Evolutionary conservation across 495 filamentous ascomycete species (phyloP), one percentile per base, ranked within the genome.

Genomic region (Aspergillus affinis): DNA sequence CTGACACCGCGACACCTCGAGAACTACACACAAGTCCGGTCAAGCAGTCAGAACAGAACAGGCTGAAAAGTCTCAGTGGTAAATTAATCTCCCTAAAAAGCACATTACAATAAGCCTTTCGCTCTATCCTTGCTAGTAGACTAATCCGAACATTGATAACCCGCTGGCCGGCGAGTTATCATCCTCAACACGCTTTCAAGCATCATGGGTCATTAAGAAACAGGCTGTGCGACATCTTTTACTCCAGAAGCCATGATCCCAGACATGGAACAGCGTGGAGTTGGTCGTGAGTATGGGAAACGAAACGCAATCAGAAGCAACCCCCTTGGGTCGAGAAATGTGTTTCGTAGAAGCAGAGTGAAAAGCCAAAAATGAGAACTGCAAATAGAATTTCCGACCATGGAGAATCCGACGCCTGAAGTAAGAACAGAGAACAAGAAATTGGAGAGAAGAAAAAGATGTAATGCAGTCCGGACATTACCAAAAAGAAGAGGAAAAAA

Each of bases 381-480:
- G 54, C 48, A 59, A 61, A 55, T 27, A 59, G 61, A 46, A 65
- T 59, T 62, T 57, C 60, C 55, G 60, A 63, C 66, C 62, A 45
- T 57, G 63, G 41, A 55, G 60, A 56, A 54, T 65, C 74, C 63
- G 73, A 73, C 69, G 66, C 72, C 73, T 54, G 64, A 55, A 63
- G 70, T 67, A 64, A 55, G 58, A 47, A 60, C 48, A 62, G 30
- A 51, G 64, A 59, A 68, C 64, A 64, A 70, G 64, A 64, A 75
- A 68, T 20, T 60, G 63, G 65, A 69, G 73, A 71, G 67, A 73
- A 75, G 73, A 73, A 71, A 61, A 51, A 70, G 62, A 57, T 61
- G 56, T 63, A 54, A 66, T 64, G 58, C 67, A 70, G 61, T 65
- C 69, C 66, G 69, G 66, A 71, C 67, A 71, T 44, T 47, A 47